These are phyloP conservation scores for Pyrus hybrid DNA, from an alignment of 331 rosid genomes.

Conservation along the genomic window DNA sequence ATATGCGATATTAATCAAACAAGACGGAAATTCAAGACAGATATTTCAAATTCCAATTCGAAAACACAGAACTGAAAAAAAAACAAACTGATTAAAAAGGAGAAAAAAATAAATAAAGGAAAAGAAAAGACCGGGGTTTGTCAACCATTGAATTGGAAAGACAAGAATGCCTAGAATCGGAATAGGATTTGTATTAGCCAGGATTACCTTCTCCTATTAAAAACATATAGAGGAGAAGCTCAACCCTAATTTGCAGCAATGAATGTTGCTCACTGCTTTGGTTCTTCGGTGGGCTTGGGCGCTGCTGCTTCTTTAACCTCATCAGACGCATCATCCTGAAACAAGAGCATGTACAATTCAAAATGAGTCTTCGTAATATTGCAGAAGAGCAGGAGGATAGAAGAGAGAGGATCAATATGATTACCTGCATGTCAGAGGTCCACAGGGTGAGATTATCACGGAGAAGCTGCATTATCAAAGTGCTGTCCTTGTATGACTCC, in stretches of 20 bases:
- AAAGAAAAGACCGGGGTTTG: constrained; percentile 37
- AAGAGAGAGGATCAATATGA: neutral
- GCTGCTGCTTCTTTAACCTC: constrained; percentile 94
- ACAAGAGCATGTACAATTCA: neutral
- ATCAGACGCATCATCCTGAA: constrained; percentile 88
- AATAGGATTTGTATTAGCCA: constrained; percentile 34
- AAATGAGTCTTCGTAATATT: neutral
- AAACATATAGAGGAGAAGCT: constrained; percentile 81
- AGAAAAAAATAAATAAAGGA: neutral
- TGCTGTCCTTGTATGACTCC: constrained; percentile 96
- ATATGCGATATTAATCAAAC: neutral
- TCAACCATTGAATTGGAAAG: constrained; percentile 48
- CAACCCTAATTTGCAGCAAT: constrained; percentile 39
- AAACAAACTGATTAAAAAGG: constrained; percentile 36
- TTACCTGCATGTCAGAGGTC: constrained; percentile 99
- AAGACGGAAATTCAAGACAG: neutral
- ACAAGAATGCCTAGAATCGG: constrained; percentile 60
- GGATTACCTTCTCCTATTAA: constrained; percentile 63
- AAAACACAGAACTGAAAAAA: constrained; percentile 49
- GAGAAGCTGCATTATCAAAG: constrained; percentile 97
- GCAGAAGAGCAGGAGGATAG: neutral
- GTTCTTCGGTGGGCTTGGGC: constrained; percentile 46
- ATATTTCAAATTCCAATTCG: constrained; percentile 31
- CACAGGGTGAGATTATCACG: constrained; percentile 96
- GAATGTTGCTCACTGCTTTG: constrained; percentile 51